Base-by-base conservation (phyloP, 2,329 filamentous ascomycete genomes). In the Colletotrichum sp. region DNA sequence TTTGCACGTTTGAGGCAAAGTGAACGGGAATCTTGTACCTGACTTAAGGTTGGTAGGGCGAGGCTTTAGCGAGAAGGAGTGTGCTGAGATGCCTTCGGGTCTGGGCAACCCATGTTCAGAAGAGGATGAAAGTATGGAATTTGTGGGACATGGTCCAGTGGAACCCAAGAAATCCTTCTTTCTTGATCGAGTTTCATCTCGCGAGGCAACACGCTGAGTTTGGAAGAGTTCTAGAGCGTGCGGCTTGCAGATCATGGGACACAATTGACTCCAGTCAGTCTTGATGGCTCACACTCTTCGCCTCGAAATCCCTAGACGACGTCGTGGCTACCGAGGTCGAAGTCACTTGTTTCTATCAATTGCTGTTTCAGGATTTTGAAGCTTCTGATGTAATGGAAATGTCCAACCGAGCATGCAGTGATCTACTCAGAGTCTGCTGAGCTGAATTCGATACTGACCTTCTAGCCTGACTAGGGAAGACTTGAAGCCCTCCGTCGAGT, bases 1-100 rank as follows among this genome's bases (percentile, higher is more conserved):
- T 48, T 2, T 48, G 43, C 18, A 48, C n/a, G 43, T 48, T 48
- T 48, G 43, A 48, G 6, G 43, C n/a, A 13, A 48, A n/a, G 3
- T 2, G 6, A 13, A 21, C 4, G 6, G n/a, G 10, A 1, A 1
- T 13, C 7, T 48, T 48, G 43, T 48, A 3, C 43, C 43, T 48
- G n/a, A 8, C 10, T 48, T 21, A 48, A 48, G n/a, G n/a, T 21
- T 48, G 12, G 43, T 48, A 48, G 43, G 43, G 56, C 26, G 3
- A 30, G 6, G 3, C 26, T 6, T 60, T 60, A 10, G 18, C 26
- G 26, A 18, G 56, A 60, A 60, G 26, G 56, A 60, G 6, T 60
- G 56, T 60, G 56, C 56, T 60, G 56, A 52, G 56, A 60, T 28
- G 32, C 56, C 56, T 60, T 60, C 26, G 56, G 56, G 26, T 8